phyloP scores from a whole-genome alignment of 306 rosid genomes.

The Mimosa pudica region DNA sequence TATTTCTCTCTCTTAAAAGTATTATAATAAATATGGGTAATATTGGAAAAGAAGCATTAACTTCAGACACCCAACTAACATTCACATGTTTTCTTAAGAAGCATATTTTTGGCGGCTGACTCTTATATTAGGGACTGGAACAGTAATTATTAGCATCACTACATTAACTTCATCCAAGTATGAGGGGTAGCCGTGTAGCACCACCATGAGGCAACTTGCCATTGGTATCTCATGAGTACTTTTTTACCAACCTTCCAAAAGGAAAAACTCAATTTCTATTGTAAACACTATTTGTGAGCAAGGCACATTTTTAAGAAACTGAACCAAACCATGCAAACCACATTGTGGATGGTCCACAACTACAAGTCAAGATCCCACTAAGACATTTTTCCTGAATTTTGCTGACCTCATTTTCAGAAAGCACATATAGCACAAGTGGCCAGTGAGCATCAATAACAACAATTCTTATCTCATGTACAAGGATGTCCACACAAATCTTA shows the following conservation, averaged over 20 bases:
- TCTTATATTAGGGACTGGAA: too few species aligned
- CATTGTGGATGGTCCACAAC: background rate
- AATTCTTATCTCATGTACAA: background rate
- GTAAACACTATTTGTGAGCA: background rate
- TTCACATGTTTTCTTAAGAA: too few species aligned
- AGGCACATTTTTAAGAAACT: background rate
- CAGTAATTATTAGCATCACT: too few species aligned
- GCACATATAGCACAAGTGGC: background rate
- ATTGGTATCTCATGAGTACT: background rate
- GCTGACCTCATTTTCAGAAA: background rate
- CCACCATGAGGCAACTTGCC: too few species aligned
- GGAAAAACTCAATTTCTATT: background rate
- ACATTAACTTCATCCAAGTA: too few species aligned
- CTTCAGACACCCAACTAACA: too few species aligned
- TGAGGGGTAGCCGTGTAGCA: too few species aligned
- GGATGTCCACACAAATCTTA: too few species aligned
- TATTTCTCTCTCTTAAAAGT: too few species aligned
- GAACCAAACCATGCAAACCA: background rate
- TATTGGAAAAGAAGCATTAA: too few species aligned
- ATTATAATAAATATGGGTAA: too few species aligned
- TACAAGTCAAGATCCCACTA: background rate
- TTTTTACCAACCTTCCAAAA: background rate
- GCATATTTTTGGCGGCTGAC: too few species aligned
- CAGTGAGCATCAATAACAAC: background rate
- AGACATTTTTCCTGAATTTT: background rate